Evolutionary conservation across 2,329 filamentous ascomycete species (phyloP), one percentile per base, ranked within the genome.

Genomic region (Microascus cirrosus): DNA sequence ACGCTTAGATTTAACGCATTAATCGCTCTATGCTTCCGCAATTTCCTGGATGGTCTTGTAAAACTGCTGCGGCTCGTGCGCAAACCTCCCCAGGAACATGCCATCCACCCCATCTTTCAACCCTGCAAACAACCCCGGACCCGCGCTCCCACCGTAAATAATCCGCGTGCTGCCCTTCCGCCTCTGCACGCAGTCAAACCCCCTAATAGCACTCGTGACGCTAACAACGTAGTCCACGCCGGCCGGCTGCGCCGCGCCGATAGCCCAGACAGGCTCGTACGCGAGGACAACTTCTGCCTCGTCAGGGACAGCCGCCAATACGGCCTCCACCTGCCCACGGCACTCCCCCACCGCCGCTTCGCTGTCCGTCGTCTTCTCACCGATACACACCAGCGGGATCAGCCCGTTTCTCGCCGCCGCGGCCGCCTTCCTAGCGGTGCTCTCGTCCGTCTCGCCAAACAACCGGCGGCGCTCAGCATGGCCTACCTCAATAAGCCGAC

Each of bases 221-320:
- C 76, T 79, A 3, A 86, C 79, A 0, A 95, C 87, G 67, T 95
- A 86, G 61, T 85, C 84, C 20, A 85, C 80, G 8, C 79, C 79
- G 0, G 90, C 90, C 2, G 90, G 89, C 65, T 85, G 75, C 1
- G 79, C 74, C 11, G 89, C 85, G 0, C 90, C 90, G 69, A 94
- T 95, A 1, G 90, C 90, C 90, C 90, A 95, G 1, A 94, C 89
- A 8, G 90, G 90, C 74, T 95, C 90, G 67, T 95, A 95, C 1
- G 90, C 90, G 59, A 95, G 78, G 7, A 93, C 81, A 5, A 94
- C 79, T 54, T 90, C 85, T 0, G 83, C 81, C 18, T 82, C 76
- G 12, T 75, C 74, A 0, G 84, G 78, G 8, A 93, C 73, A 0
- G 76, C 79, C 1, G 73, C 73, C 56, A 94, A 68, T 2, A 89